Base-by-base conservation (phyloP, 2,329 filamentous ascomycete species). In the Hypoxylon rubiginosum region DNA sequence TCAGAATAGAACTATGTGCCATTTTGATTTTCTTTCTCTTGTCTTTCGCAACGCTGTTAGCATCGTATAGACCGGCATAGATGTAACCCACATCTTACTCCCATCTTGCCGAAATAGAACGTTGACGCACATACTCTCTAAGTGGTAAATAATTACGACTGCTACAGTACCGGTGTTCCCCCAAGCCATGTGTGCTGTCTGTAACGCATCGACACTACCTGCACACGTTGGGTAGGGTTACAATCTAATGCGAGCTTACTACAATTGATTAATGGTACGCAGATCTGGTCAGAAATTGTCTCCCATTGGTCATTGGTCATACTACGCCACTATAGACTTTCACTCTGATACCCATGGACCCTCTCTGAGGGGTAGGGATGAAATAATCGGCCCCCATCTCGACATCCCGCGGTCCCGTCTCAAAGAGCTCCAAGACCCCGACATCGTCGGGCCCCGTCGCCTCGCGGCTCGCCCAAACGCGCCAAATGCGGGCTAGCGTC, bases 401-500 rank as follows among this genome's bases (percentile, higher is more conserved):
- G 39, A 43, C 39, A 19, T 43, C 39, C 15, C 39, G 39, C n/a
- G n/a, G 39, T 17, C 39, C n/a, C 39, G 39, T 43, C 39, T 43
- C 39, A 43, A 43, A 43, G 13, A 43, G 39, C 3, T 19, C n/a
- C 3, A 43, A 15, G 3, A 43, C 39, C 15, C 39, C 39, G 39
- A 43, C 39, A 19, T 43, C 39, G n/a, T 43, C 39, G n/a, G 15
- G 15, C 15, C 13, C 15, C 39, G 3, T 43, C 9, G 21, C 50
- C 3, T 43, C 50, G 3, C 32, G n/a, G 80, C 78, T 58, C 1
- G n/a, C 79, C 77, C 79, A 81, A 45, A 74, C 71, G 17, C 79
- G 76, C 68, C 81, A 81, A 3, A 82, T 67, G 62, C 77, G 77
- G 49, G 79, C 78, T 4, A 81, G 71, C 62, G 75, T 74, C 19